Conservation (phyloP, 768 basidiomycete species). For the Tylopilus subfusipes region DNA sequence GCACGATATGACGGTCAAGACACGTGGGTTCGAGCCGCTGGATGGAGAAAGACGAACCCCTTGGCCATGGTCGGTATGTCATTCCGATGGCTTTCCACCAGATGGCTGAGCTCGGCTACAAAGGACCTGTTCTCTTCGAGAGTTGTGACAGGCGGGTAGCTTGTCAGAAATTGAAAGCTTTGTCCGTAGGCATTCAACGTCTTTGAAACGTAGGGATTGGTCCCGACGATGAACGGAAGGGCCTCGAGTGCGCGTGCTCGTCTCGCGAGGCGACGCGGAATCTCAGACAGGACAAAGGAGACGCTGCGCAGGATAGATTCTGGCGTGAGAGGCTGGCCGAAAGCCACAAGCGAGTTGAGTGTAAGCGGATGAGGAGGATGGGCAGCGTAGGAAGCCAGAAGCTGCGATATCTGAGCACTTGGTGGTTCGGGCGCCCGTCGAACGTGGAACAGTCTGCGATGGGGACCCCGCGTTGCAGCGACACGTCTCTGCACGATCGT, state of each 20-base stretch:
- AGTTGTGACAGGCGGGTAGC: constrained; percentile 59
- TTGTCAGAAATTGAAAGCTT: constrained; percentile 68
- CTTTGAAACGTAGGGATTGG: constrained; percentile 80
- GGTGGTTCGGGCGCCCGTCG: constrained; percentile 47
- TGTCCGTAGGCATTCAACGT: constrained; percentile 64
- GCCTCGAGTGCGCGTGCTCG: constrained; percentile 71
- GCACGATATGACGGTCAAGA: not conserved
- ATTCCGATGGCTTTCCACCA: constrained; percentile 77
- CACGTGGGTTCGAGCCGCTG: not conserved
- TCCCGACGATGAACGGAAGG: constrained; percentile 85
- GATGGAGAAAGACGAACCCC: constrained; percentile 48
- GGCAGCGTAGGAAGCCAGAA: constrained; percentile 60
- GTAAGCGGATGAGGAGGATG: constrained; percentile 67
- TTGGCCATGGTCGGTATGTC: constrained; percentile 91
- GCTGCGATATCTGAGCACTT: constrained; percentile 50
- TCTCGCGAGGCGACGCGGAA: constrained; percentile 72
- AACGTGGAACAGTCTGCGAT: constrained; percentile 22
- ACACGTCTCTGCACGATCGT: not conserved
- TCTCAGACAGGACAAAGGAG: constrained; percentile 67
- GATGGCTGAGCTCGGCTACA: constrained; percentile 58
- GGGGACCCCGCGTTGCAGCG: constrained; percentile 2
- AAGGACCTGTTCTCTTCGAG: constrained; percentile 70
- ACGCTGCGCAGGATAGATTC: constrained; percentile 74
- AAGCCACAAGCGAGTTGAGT: constrained; percentile 69
- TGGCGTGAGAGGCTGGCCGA: constrained; percentile 67